These are phyloP conservation scores for Lactarius indigo DNA, from an alignment of 768 basidiomycete genomes.

Conservation along the genomic window DNA sequence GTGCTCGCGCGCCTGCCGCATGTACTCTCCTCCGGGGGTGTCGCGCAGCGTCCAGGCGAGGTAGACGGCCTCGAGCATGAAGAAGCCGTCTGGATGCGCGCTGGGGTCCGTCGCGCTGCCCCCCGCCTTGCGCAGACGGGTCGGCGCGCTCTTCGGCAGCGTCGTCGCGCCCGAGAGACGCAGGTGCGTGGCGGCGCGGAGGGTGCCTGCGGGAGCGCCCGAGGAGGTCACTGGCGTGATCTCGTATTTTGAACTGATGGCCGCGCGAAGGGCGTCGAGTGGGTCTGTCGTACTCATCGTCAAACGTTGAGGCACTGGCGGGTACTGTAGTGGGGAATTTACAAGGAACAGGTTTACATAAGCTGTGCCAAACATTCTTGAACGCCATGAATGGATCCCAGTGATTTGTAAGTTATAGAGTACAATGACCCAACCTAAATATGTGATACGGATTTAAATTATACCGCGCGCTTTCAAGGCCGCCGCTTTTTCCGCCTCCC, in stretches of 20 bases:
- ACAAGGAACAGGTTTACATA: not conserved
- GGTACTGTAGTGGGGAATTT: not conserved
- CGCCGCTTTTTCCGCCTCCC: conserved; percentile 6
- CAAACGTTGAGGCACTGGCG: not conserved
- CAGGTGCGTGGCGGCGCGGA: conserved; percentile 62
- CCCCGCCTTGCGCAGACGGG: conserved; percentile 72
- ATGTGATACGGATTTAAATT: not conserved
- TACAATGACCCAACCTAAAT: not conserved
- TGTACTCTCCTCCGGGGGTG: conserved; percentile 77
- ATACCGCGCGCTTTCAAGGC: not conserved
- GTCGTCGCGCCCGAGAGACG: conserved; percentile 48
- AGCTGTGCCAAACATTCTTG: too few species aligned
- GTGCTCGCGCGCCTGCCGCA: conserved; percentile 76
- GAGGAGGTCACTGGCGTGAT: conserved; percentile 12
- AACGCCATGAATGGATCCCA: too few species aligned
- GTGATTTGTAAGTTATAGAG: too few species aligned
- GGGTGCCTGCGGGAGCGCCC: conserved; percentile 40
- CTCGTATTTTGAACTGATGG: conserved; percentile 17
- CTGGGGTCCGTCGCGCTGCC: conserved; percentile 40
- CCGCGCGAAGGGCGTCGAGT: conserved; percentile 22
- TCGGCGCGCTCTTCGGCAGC: conserved; percentile 71
- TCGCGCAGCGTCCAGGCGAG: conserved; percentile 80
- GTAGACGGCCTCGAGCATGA: conserved; percentile 76
- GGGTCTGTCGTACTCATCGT: conserved; percentile 19
- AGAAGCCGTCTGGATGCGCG: conserved; percentile 52